Base-by-base conservation (phyloP, 2,329 filamentous ascomycete species). In the Colletotrichum graminicola region DNA sequence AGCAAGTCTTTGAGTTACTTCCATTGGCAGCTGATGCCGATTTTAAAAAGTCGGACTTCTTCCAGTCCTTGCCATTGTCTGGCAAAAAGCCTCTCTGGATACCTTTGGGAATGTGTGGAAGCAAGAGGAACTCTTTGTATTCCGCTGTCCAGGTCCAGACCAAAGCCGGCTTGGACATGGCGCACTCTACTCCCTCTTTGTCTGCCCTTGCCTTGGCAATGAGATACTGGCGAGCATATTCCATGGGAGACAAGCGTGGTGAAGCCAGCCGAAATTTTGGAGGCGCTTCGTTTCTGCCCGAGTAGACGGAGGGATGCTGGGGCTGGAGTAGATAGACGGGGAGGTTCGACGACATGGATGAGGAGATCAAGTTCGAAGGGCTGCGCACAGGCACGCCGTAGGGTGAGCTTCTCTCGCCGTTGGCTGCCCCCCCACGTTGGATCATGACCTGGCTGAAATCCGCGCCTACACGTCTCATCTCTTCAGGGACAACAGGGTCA, bases 201-300 rank as follows among this genome's bases (percentile, higher is more conserved):
- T 77, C 75, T 16, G 78, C 75, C 18, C 73, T 67, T 6, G 78
- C 76, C 54, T 80, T 78, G 56, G 81, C 78, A 2, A 84, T 69
- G 43, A 82, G 75, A 57, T 80, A 81, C 7, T 78, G 73, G 10
- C 82, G 78, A 11, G 76, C 67, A 59, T 83, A 83, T 54, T 84
- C 82, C 80, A 84, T 82, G 0, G 81, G 80, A 1, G 82, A 82
- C 5, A 84, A 60, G 0, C 81, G 78, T 0, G 69, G 69, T 5
- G 57, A 60, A 6, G 69, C 69, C 29, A 64, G 65, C 34, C 69
- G 59, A n/a, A 72, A 72, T 26, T 60, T 59, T 1, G 69, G 69
- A 10, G 69, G 65, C 23, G 65, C 52, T 26, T 72, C 59, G 23
- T 68, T 72, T 14, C 26, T 68, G 16, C 69, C 69, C 26, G 34